A percentile compares a stretch with the other conserved stretches of the same genome.
phyloP scores from a whole-genome alignment of 1,284 basidiomycete species.

The Marasmius oreades region DNA sequence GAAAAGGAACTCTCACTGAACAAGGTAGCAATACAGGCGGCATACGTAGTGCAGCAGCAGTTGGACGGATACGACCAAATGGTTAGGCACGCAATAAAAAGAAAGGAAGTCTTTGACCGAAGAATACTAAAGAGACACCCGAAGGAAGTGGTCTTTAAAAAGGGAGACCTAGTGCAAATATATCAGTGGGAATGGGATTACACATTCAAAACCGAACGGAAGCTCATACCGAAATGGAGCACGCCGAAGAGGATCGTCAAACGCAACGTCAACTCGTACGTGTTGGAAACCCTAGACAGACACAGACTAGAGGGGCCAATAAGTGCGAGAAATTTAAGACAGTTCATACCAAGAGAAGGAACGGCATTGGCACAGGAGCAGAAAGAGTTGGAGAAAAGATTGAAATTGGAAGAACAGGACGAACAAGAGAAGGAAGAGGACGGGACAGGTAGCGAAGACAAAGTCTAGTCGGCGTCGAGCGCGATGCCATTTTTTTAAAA shows the following conservation, averaged over 20 bases:
- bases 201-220: conserved; percentile 24
- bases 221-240: conserved; percentile 25
- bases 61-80: conserved; percentile 19
- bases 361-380: too few relatives aligned
- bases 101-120: conserved; percentile 26
- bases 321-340: conserved; percentile 13
- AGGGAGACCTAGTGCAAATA: conserved; percentile 28
- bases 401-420: too few relatives aligned
- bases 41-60: conserved; percentile 21
- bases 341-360: too few relatives aligned
- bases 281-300: conserved; percentile 17
- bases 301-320: conserved; percentile 11
- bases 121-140: conserved; percentile 12
- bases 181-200: conserved; percentile 25
- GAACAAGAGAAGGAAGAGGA: too few relatives aligned
- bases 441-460: too few relatives aligned
- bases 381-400: too few relatives aligned
- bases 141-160: conserved; percentile 22
- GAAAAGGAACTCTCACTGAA: neutral
- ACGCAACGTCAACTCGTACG: conserved; percentile 17
- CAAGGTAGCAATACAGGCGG: conserved; percentile 16
- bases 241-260: conserved; percentile 15
- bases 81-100: conserved; percentile 17
- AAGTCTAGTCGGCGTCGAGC: too few relatives aligned
- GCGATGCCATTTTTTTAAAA: too few relatives aligned